Evolutionary conservation across 441 rosid genomes (phyloP).

Genomic region (Bocquillonia castaneifolia): DNA sequence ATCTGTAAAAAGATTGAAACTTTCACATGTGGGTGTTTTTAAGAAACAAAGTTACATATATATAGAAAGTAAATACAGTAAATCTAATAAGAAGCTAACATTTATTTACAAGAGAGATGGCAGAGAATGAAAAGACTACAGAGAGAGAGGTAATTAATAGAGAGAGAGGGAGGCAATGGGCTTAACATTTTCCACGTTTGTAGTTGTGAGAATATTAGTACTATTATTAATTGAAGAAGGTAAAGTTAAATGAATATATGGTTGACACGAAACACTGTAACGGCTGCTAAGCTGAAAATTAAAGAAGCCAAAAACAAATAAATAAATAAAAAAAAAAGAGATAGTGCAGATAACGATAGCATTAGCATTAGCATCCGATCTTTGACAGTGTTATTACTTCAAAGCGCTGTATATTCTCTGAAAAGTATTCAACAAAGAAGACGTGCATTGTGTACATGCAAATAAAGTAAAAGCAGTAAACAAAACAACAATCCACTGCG

Average conservation of each 20-base stretch:
- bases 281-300: conserved; percentile 9
- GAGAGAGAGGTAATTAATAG: not conserved
- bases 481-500: not conserved
- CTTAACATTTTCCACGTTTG: conserved; percentile 17
- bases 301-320: not conserved
- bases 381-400: conserved; percentile 22
- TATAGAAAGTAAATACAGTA: not conserved
- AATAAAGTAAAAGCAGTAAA: conserved; percentile 19
- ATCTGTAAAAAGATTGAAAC: conserved; percentile 5
- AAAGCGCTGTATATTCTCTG: conserved; percentile 30
- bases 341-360: conserved; percentile 3
- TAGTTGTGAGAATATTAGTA: not conserved
- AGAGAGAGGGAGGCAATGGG: not conserved
- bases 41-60: not conserved
- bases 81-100: not conserved
- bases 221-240: not conserved
- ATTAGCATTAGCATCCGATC: conserved; percentile 20
- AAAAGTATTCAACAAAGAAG: conserved; percentile 19
- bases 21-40: not conserved
- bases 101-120: not conserved
- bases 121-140: not conserved
- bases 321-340: not conserved
- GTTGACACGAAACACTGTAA: conserved; percentile 15
- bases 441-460: conserved; percentile 33
- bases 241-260: not conserved